Evolutionary conservation across 345 rosid species (phyloP).

Genomic region (Odontarrhena argentea): DNA sequence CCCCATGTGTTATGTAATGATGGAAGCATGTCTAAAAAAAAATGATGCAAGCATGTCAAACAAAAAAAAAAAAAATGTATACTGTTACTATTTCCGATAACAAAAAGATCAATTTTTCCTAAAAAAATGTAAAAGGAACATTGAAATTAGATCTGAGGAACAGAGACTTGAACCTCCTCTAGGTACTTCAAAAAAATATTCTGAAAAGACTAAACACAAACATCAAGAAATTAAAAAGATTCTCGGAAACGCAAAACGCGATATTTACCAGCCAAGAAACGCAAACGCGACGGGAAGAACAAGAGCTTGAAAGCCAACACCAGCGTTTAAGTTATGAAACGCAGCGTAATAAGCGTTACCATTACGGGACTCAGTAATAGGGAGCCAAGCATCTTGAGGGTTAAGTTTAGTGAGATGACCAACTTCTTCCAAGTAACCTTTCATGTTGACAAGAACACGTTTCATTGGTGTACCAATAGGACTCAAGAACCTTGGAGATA

Average conservation of each 20-base stretch:
- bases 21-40: conserved; percentile 38
- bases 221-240: conserved; percentile 16
- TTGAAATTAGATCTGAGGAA: conserved; percentile 33
- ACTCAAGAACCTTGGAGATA: conserved; percentile 90
- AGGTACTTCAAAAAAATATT: background rate
- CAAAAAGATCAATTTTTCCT: background rate
- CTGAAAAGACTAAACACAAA: conserved; percentile 22
- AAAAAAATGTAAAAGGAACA: background rate
- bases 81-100: conserved; percentile 8
- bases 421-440: conserved; percentile 86
- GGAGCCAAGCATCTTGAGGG: conserved; percentile 99
- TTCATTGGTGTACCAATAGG: conserved; percentile 99
- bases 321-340: conserved; percentile 94
- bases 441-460: conserved; percentile 91
- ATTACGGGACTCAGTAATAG: conserved; percentile 92
- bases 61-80: background rate
- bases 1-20: conserved; percentile 47
- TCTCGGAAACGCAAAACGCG: conserved; percentile 20
- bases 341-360: conserved; percentile 99
- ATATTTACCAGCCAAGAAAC: conserved; percentile 86
- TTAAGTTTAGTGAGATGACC: conserved; percentile 95
- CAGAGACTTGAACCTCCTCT: conserved; percentile 1
- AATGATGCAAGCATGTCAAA: conserved; percentile 43
- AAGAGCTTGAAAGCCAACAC: conserved; percentile 95
- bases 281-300: conserved; percentile 93